Conservation (phyloP, 1,139 yeast species). For the Pneumocystis canis region DNA sequence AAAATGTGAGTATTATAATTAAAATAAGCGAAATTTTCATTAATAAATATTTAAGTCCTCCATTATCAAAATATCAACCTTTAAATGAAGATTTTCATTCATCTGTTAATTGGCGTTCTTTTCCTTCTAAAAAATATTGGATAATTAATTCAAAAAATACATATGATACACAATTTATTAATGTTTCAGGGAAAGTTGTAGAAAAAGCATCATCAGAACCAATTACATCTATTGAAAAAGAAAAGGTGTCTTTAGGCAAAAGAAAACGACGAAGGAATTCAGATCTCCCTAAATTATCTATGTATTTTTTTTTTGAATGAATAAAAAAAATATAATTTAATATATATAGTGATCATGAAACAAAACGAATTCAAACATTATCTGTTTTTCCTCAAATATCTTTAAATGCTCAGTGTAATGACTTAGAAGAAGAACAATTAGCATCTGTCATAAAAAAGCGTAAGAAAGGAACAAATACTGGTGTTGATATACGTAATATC, state of each 20-base stretch:
- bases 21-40: neutral
- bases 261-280: neutral
- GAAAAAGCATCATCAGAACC: constrained; percentile 21
- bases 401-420: neutral
- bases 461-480: neutral
- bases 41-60: neutral
- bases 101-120: neutral
- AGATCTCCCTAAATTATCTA: neutral
- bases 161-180: constrained; percentile 52
- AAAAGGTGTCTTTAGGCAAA: neutral
- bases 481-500: neutral
- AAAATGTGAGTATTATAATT: neutral
- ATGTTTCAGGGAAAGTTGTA: constrained; percentile 56
- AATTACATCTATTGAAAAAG: neutral
- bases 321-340: neutral
- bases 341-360: neutral
- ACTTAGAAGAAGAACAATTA: neutral
- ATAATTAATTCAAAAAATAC: constrained; percentile 34
- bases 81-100: neutral
- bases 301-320: neutral
- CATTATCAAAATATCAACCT: neutral
- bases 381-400: neutral
- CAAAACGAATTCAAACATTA: neutral
- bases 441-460: neutral
- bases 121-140: constrained; percentile 19